Percentiles rank a stretch among this genome's conserved stretches.
Conservation (phyloP, 306 rosid species). For the cucumber (Cucumis sativus) region DNA sequence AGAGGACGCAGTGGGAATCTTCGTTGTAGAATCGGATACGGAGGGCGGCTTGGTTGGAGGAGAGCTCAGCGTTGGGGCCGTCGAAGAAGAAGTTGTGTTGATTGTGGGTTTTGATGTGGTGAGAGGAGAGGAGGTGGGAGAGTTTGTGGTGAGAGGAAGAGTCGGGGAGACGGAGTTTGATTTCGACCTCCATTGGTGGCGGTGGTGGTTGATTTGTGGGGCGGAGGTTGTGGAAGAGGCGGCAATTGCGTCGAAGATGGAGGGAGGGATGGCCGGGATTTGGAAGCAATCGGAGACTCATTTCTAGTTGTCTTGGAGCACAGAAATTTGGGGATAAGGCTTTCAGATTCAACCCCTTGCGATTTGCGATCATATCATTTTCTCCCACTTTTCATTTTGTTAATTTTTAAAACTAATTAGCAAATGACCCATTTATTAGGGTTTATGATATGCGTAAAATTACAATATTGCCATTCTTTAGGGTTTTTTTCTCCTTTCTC, state of each 20-base stretch:
- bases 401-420: too few species aligned
- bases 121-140: constrained; percentile 34
- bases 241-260: not conserved
- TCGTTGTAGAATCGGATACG: constrained; percentile 60
- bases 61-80: constrained; percentile 50
- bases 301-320: not conserved
- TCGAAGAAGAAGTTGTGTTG: constrained; percentile 83
- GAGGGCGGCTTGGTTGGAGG: constrained; percentile 44
- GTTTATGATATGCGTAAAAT: too few species aligned
- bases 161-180: constrained; percentile 57
- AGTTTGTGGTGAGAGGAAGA: constrained; percentile 34
- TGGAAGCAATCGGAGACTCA: not conserved
- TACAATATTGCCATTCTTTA: too few species aligned
- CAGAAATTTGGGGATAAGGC: not conserved
- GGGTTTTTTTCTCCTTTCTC: too few species aligned
- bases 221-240: not conserved
- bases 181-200: constrained; percentile 33
- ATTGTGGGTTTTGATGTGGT: constrained; percentile 39
- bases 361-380: not conserved
- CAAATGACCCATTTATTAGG: too few species aligned
- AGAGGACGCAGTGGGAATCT: constrained; percentile 42
- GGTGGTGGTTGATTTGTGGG: not conserved
- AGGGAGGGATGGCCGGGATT: not conserved
- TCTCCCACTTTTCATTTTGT: too few species aligned
- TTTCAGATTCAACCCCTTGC: not conserved